Evolutionary conservation across 2,329 filamentous ascomycete species (phyloP).

Genomic region (Xylaria hypoxylon): DNA sequence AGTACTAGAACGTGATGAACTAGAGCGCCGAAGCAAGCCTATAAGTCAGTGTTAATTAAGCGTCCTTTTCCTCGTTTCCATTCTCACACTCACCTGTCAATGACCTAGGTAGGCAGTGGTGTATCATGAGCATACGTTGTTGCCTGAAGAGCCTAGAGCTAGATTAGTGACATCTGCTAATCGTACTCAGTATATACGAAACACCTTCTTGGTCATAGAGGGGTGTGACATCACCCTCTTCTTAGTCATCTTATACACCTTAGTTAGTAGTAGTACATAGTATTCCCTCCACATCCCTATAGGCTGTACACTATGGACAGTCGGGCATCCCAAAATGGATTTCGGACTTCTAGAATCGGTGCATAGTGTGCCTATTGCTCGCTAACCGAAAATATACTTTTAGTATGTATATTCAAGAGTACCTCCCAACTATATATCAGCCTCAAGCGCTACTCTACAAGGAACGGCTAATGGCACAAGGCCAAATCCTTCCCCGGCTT

Average conservation of each 20-base stretch:
- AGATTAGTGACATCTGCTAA: too few relatives aligned
- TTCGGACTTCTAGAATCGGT: slow-evolving; percentile 7
- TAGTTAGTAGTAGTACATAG: too few relatives aligned
- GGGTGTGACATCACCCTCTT: too few relatives aligned
- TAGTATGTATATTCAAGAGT: neutral
- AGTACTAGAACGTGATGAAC: neutral
- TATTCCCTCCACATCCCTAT: too few relatives aligned
- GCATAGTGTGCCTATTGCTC: too few relatives aligned
- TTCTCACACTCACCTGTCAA: neutral
- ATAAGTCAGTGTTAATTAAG: neutral
- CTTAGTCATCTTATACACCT: too few relatives aligned
- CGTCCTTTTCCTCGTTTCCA: neutral
- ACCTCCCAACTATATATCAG: neutral
- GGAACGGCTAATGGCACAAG: neutral
- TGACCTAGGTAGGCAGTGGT: too few relatives aligned
- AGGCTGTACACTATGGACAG: neutral
- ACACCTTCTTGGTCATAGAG: too few relatives aligned
- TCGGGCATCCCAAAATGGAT: slow-evolving; percentile 5
- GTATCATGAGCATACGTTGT: too few relatives aligned
- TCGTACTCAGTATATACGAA: too few relatives aligned
- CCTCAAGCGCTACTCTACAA: neutral
- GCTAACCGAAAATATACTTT: neutral
- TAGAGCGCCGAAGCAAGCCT: neutral
- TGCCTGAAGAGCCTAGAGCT: too few relatives aligned
- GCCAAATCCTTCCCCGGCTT: neutral